Evolutionary conservation across 495 filamentous ascomycete genomes (phyloP).

Genomic region (Neurospora hispaniola): DNA sequence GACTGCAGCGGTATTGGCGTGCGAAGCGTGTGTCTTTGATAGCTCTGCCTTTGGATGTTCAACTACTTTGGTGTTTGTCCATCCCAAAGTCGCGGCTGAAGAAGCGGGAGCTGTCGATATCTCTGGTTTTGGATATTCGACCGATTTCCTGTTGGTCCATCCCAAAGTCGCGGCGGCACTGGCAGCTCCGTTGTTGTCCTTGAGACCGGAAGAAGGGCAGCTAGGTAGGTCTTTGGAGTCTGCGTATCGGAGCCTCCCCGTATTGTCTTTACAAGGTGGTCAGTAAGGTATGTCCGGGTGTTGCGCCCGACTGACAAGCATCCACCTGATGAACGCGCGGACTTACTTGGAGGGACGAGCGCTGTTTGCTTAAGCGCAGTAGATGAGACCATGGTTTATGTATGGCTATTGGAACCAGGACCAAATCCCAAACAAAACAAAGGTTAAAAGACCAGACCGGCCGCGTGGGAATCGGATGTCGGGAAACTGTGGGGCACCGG

Average conservation of each 20-base stretch:
- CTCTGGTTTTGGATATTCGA: constrained; percentile 49
- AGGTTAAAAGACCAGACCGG: neutral
- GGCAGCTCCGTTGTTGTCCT: constrained; percentile 53
- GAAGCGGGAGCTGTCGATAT: constrained; percentile 46
- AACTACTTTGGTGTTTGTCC: constrained; percentile 51
- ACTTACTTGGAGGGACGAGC: neutral
- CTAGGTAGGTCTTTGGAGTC: constrained; percentile 55
- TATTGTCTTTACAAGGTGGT: constrained; percentile 14
- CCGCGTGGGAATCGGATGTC: neutral
- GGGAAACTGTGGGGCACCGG: neutral
- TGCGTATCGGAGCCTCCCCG: constrained; percentile 57
- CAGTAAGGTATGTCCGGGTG: neutral
- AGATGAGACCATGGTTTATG: neutral
- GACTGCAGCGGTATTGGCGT: constrained; percentile 46
- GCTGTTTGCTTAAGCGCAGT: neutral
- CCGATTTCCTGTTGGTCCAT: constrained; percentile 53
- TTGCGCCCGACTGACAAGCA: neutral
- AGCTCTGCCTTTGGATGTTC: constrained; percentile 47
- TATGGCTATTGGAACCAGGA: neutral
- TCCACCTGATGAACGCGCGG: neutral
- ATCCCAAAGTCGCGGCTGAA: constrained; percentile 62
- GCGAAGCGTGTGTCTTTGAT: constrained; percentile 46
- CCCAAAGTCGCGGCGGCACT: constrained; percentile 63
- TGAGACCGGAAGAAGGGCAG: constrained; percentile 54
- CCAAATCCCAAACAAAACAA: neutral